phyloP scores from a whole-genome alignment of 1,139 yeast species.

The Yamadazyma diddensiae region DNA sequence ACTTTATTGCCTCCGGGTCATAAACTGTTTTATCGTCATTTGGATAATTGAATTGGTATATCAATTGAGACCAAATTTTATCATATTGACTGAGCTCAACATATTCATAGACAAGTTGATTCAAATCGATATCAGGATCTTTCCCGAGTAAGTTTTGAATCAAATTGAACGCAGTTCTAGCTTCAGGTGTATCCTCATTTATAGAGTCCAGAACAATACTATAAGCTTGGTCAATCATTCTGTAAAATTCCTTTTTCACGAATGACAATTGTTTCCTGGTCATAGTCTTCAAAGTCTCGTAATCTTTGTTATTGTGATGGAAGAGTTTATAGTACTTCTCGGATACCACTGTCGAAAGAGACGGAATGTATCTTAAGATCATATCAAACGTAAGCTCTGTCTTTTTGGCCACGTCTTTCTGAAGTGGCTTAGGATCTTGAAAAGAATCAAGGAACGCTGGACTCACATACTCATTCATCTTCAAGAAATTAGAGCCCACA shows the following conservation, averaged over 20 bases:
- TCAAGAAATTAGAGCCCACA: slow-evolving; percentile 29
- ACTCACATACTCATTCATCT: slow-evolving; percentile 12
- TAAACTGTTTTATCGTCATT: slow-evolving; percentile 29
- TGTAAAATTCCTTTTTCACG: slow-evolving; percentile 31
- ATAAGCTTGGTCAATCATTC: slow-evolving; percentile 37
- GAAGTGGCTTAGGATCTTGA: not conserved
- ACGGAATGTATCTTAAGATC: slow-evolving; percentile 45
- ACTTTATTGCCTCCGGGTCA: slow-evolving; percentile 28
- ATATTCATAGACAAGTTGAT: slow-evolving; percentile 59
- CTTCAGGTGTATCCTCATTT: slow-evolving; percentile 32
- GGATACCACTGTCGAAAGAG: slow-evolving; percentile 45
- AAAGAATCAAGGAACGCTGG: slow-evolving; percentile 7
- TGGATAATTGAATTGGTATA: slow-evolving; percentile 32
- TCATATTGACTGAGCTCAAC: slow-evolving; percentile 69
- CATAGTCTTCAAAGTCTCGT: slow-evolving; percentile 29
- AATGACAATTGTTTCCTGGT: slow-evolving; percentile 26
- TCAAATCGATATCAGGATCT: slow-evolving; percentile 52
- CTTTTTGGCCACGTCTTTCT: not conserved
- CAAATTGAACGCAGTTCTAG: slow-evolving; percentile 33
- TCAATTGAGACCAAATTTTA: slow-evolving; percentile 55
- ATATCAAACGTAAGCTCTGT: slow-evolving; percentile 35
- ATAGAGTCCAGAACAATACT: slow-evolving; percentile 41
- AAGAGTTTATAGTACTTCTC: slow-evolving; percentile 43
- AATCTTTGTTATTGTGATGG: slow-evolving; percentile 42
- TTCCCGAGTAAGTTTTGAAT: slow-evolving; percentile 28